Percentiles rank a stretch among this genome's conserved stretches.
Evolutionary conservation across 2,329 filamentous ascomycete genomes (phyloP).

Genomic region (Colletotrichum falcatum): DNA sequence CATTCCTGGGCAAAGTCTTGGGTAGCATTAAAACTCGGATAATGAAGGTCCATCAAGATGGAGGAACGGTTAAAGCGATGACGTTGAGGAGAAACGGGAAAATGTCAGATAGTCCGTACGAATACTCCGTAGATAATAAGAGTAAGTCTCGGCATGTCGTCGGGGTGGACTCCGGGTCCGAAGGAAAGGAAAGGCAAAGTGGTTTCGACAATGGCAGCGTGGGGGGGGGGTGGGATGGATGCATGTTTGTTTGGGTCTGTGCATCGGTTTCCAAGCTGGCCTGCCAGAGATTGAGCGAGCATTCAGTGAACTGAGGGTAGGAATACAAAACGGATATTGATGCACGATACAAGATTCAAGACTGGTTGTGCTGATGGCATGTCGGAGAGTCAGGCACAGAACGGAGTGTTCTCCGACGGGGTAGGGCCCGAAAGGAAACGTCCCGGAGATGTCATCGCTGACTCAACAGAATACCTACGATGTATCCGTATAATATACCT

Average conservation of each 20-base stretch:
- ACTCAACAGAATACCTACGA: not conserved
- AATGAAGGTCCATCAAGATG: constrained; percentile 11
- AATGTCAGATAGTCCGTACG: too few species aligned
- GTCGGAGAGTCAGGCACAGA: constrained; percentile 31
- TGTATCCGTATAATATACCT: too few species aligned
- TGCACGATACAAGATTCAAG: not conserved
- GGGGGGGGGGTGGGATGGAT: not conserved
- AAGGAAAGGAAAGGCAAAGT: too few species aligned
- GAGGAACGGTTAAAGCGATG: not conserved
- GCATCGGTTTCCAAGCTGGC: not conserved
- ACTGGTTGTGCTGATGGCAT: not conserved
- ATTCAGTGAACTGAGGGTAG: too few species aligned
- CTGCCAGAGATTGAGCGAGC: too few species aligned
- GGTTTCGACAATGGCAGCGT: too few species aligned
- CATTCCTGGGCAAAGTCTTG: constrained; percentile 12
- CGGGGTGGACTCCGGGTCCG: too few species aligned
- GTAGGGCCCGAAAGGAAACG: not conserved
- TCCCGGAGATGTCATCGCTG: not conserved
- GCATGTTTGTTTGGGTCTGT: not conserved
- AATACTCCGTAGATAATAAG: too few species aligned
- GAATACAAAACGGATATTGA: not conserved
- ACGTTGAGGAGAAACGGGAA: too few species aligned
- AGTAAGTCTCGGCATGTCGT: too few species aligned
- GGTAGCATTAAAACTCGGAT: constrained; percentile 16
- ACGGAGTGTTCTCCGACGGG: constrained; percentile 35